Evolutionary conservation across 1,284 basidiomycete genomes (phyloP).

Genomic region (Pseudozyma sp.): DNA sequence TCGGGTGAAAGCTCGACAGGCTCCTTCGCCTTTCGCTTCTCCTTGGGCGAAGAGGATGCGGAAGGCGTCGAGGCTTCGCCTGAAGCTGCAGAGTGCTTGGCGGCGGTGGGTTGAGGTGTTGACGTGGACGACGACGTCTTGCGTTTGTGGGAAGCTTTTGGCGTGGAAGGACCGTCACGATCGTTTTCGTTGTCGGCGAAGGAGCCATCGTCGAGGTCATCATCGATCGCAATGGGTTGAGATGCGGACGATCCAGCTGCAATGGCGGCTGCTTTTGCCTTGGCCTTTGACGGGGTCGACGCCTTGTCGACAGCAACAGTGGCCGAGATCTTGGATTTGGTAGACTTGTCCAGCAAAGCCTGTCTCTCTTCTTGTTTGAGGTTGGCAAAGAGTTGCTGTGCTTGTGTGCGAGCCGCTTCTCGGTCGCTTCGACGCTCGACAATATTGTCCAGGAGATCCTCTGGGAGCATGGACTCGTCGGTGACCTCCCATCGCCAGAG

Average conservation of each 20-base stretch:
- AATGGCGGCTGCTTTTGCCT: conserved; percentile 1
- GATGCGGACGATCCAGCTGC: conserved; percentile 17
- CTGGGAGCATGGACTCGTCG: conserved; percentile 78
- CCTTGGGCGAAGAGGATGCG: conserved; percentile 37
- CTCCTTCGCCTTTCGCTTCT: conserved; percentile 50
- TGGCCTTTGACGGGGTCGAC: conserved; percentile 9
- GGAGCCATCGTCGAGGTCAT: conserved; percentile 32
- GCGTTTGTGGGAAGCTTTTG: conserved; percentile 23
- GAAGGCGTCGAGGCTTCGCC: conserved; percentile 29
- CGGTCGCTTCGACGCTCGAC: conserved; percentile 77
- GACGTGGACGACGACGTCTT: conserved; percentile 32
- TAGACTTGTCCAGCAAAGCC: conserved; percentile 43
- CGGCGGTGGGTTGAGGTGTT: conserved; percentile 24
- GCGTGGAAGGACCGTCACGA: conserved; percentile 21
- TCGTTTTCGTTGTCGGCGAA: conserved; percentile 32
- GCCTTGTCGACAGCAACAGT: conserved; percentile 19
- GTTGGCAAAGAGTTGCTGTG: conserved; percentile 33
- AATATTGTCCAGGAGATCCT: conserved; percentile 76
- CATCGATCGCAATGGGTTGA: conserved; percentile 37
- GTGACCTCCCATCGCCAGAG: conserved; percentile 91
- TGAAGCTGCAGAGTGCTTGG: conserved; percentile 14
- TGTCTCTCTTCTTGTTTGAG: conserved; percentile 44
- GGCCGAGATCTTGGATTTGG: conserved; percentile 38
- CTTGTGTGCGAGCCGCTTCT: conserved; percentile 72
- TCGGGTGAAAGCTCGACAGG: conserved; percentile 46